phyloP scores from a whole-genome alignment of 2,329 filamentous ascomycete species.

The Arachnomyces sp. region DNA sequence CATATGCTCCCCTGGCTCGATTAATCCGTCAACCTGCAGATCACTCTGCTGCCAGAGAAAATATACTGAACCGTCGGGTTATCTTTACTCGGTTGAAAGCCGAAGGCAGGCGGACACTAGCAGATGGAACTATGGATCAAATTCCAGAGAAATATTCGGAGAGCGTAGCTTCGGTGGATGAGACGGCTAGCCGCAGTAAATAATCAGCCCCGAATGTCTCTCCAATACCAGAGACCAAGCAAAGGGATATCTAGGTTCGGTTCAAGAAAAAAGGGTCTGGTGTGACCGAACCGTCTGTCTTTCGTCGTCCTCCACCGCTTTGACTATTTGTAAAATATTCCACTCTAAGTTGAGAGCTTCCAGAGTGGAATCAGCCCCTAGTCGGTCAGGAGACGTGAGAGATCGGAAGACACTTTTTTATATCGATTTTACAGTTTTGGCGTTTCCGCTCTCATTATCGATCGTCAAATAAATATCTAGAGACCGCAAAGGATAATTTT shows the following conservation, averaged over 20 bases:
- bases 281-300: too few relatives aligned
- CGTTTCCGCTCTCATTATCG: too few relatives aligned
- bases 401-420: too few relatives aligned
- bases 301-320: too few relatives aligned
- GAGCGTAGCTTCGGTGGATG: too few relatives aligned
- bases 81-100: constrained; percentile 38
- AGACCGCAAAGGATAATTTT: too few relatives aligned
- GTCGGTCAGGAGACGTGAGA: too few relatives aligned
- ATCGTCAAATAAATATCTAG: too few relatives aligned
- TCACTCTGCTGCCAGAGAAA: constrained; percentile 35
- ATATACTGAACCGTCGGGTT: constrained; percentile 48
- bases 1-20: constrained; percentile 34
- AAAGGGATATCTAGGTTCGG: constrained; percentile 31
- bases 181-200: constrained; percentile 23
- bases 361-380: too few relatives aligned
- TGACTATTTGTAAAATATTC: too few relatives aligned
- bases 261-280: constrained; percentile 7
- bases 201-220: constrained; percentile 33
- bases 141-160: constrained; percentile 19
- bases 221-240: constrained; percentile 43
- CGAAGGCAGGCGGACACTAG: constrained; percentile 37
- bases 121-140: constrained; percentile 48
- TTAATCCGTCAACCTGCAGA: constrained; percentile 39
- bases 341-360: too few relatives aligned
- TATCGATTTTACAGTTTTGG: too few relatives aligned